Base-by-base conservation (phyloP, 352 stramenopile species). In the Globisporangium carolinianum region DNA sequence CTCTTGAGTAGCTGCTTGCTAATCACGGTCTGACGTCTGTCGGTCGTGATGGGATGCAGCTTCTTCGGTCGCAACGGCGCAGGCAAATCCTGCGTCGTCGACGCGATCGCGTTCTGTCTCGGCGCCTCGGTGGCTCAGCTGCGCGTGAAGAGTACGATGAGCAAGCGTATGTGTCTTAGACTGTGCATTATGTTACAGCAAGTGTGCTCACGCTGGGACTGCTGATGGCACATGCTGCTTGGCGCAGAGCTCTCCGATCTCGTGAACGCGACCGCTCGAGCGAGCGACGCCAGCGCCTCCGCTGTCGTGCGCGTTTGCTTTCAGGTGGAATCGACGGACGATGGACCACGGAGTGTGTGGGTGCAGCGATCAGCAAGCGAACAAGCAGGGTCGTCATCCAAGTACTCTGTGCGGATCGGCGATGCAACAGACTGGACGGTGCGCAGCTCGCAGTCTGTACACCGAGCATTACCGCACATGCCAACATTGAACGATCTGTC, bases 41-140 rank as follows among this genome's bases (percentile, higher is more conserved):
- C 24, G 24, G 24, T 32, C 24, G 24, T 32, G 24, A 32, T 32
- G 24, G 24, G 24, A 32, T 32, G 11, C 15, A 55, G 50, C 37
- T 55, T 55, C 37, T 43, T 55, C 41, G 53, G 53, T 50, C 53
- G 53, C 14, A 58, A 58, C 24, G 53, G 53, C 14, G 53, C 38
- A 3, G 53, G 53, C 53, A 58, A 58, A 51, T 58, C 53, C 24
- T 58, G 53, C 18, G 24, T 58, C 24, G 53, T 58, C 24, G 53
- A 58, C 14, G 37, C 53, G 53, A 58, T 58, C 41, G 53, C 53
- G 8, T 58, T 58, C n/a, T 58, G 53, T 2, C 5, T 58, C 12
- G 53, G 53, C 14, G 53, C 53, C n/a, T 58, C 53, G 5, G 41
- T 12, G 12, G 18, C 7, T 6, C 53, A 58, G 36, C 18, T 58